A percentile compares a stretch with the other conserved stretches of the same genome.
Conservation (phyloP, 192 early-diverging fungal species). For the Dispira simplex region DNA sequence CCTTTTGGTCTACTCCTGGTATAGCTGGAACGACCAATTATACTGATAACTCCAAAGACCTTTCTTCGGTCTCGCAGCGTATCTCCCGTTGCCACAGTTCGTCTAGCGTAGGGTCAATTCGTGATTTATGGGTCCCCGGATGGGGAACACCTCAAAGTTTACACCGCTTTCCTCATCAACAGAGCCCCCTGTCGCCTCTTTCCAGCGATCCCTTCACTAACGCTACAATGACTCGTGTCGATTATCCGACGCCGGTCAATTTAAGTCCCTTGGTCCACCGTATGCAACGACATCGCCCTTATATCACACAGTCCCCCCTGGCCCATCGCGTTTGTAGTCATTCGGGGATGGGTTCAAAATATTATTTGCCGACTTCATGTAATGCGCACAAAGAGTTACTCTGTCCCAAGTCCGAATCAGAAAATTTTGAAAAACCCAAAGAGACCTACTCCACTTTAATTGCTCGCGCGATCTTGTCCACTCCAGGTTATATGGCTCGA, state of each 20-base stretch:
- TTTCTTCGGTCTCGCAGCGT: too few relatives aligned
- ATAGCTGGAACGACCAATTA: too few relatives aligned
- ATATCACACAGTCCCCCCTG: background rate
- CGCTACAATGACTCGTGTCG: background rate
- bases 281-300: background rate
- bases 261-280: background rate
- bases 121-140: too few relatives aligned
- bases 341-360: background rate
- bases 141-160: too few relatives aligned
- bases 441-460: conserved; percentile 9
- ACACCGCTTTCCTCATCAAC: too few relatives aligned
- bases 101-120: too few relatives aligned
- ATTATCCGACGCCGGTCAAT: background rate
- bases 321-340: background rate
- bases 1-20: background rate
- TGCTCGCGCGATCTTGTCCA: conserved; percentile 7
- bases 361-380: background rate
- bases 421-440: background rate
- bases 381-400: background rate
- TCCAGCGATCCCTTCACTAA: too few relatives aligned
- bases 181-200: too few relatives aligned
- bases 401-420: background rate
- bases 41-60: too few relatives aligned
- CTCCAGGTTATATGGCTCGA: background rate
- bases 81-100: too few relatives aligned